Evolutionary conservation across 352 stramenopile species (phyloP), one percentile per base, ranked within the genome.

Genomic region (Pythium aquatile): DNA sequence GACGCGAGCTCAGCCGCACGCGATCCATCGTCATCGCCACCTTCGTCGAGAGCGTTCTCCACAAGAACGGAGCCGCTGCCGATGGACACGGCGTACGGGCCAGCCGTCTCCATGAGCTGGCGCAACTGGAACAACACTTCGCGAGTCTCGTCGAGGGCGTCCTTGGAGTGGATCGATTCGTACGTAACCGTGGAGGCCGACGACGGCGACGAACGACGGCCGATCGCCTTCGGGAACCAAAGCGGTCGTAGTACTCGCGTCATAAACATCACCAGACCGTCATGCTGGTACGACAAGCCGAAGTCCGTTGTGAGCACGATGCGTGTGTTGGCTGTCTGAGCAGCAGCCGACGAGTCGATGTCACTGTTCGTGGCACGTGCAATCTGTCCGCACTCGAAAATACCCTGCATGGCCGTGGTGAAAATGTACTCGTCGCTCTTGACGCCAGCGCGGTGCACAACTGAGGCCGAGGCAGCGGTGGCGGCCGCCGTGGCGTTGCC

Each of bases 241-340:
- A 96, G 60, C 2, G 87, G 87, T 5, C 87, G 80, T 28, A 96
- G 69, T n/a, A 94, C 64, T n/a, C 87, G 85, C 14, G 70, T 81
- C n/a, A 90, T 59, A 54, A 96, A 96, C 46, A 88, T 79, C 4
- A 91, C 75, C 28, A 96, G 73, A 49, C 83, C 87, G 53, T 96
- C 85, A 65, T 96, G 87, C 57, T 96, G 85, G 61, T 89, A 93
- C 20, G 87, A 94, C 82, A 96, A 92, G 58, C 77, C 80, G 63
- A 93, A 91, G 55, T 96, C 87, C 1, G 87, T 92, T 3, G 82
- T 94, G 55, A 96, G 71, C 44, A 96, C 83, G 62, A 96, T 92
- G 10, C 87, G 79, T 10, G 83, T 93, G 51, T 74, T 89, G 13
- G 58, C 58, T 14, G 62, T 46, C 20, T 65, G 55, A 6, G 30